phyloP scores from a whole-genome alignment of 192 early-diverging fungal genomes.

The Dissophora globulifera region DNA sequence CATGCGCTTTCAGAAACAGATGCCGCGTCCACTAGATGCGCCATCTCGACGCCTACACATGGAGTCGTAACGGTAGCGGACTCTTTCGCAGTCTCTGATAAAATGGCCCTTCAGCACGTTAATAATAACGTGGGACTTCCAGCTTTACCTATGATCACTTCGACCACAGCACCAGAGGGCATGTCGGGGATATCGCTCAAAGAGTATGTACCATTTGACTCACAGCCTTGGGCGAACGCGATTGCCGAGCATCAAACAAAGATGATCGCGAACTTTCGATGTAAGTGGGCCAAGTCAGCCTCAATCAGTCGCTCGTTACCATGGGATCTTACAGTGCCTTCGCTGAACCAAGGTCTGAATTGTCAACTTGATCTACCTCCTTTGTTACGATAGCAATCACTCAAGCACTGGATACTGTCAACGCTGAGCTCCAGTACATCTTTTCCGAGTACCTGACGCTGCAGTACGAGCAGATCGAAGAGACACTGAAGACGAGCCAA shows the following conservation, averaged over 20 bases:
- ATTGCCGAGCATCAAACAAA: slow-evolving; percentile 1
- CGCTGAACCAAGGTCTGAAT: too few species aligned
- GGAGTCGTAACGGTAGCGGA: too few species aligned
- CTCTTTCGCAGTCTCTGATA: too few species aligned
- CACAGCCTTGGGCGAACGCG: background rate
- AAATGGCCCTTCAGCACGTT: too few species aligned
- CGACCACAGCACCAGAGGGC: background rate
- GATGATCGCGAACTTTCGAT: slow-evolving; percentile 2
- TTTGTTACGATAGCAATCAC: slow-evolving; percentile 8
- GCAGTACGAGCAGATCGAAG: slow-evolving; percentile 27
- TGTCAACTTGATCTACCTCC: background rate
- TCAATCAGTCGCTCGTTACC: too few species aligned
- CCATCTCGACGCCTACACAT: too few species aligned
- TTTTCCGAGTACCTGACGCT: slow-evolving; percentile 26
- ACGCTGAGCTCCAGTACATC: slow-evolving; percentile 32
- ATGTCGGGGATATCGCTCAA: background rate
- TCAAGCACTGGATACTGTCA: slow-evolving; percentile 16
- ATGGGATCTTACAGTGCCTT: too few species aligned
- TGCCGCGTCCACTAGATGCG: too few species aligned
- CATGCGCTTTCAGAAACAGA: too few species aligned
- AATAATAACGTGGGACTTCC: too few species aligned
- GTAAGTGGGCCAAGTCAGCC: too few species aligned
- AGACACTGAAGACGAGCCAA: background rate
- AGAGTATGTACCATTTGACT: background rate
- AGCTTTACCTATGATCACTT: too few species aligned